Base-by-base conservation (phyloP, 2,329 filamentous ascomycete genomes). In the Penicillium sp. region DNA sequence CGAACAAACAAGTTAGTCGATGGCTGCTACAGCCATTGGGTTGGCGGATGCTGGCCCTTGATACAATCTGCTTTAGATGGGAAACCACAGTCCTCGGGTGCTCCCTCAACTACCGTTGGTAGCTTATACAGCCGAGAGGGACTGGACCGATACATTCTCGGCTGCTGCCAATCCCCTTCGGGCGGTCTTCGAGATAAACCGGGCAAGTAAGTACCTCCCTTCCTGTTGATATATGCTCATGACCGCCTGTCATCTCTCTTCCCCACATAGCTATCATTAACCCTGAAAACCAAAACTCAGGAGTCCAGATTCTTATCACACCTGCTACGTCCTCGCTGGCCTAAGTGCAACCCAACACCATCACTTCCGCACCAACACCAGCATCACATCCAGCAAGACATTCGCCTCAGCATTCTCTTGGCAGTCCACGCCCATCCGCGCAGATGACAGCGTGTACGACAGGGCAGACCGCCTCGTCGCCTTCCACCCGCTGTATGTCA, bases 1-100 rank as follows among this genome's bases (percentile, higher is more conserved):
- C 89, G 95, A 68, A 97, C 94, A 30, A 98, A 98, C 83, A 99
- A 99, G 80, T 84, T 99, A 35, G 95, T 98, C 35, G 95, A 99
- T 76, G 95, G 94, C 49, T 99, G 95, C 80, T 99, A 99, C 80
- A 96, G 92, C 75, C 94, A 97, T 78, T 99, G 95, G 95, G 90
- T 97, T 37, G 95, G 95, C 57, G 91, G 90, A 57, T 98, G 93
- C 80, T 99, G 93, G 92, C 89, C 94, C 49, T 79, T 99, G 66
- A 83, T 98, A 68, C 90, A 97, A 80, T 91, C 92, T 59, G 89
- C 89, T 57, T 79, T 95, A 60, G 84, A 85, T 67, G 85, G 84
- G 30, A 80, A 82, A 58, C 77, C 76, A 57, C 64, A 68, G 55
- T 65, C 68, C 46, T 55, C 67, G 33, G 63, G 63, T 25, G 63